A percentile compares a stretch with the other conserved stretches of the same genome.
Conservation (phyloP, 2,329 filamentous ascomycete genomes). For the Lojkania enalia region DNA sequence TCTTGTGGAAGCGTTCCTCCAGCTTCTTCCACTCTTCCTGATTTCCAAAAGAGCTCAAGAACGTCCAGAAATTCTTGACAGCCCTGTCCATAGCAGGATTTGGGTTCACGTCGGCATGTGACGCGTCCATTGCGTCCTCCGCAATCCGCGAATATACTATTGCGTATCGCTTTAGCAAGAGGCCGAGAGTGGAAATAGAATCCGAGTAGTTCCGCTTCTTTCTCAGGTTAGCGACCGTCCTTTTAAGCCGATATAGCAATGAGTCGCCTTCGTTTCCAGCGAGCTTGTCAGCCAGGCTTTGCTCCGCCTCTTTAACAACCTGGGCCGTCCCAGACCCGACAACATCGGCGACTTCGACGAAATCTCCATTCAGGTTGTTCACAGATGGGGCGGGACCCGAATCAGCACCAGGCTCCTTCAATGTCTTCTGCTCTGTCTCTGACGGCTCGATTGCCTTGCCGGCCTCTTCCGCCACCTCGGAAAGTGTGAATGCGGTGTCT, state of each 20-base stretch:
- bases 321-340: conserved; percentile 51
- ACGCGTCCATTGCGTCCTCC: conserved; percentile 66
- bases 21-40: conserved; percentile 74
- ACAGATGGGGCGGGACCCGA: conserved; percentile 57
- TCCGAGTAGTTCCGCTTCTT: conserved; percentile 81
- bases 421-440: conserved; percentile 58
- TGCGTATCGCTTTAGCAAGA: conserved; percentile 78
- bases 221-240: conserved; percentile 72
- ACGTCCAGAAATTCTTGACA: conserved; percentile 76
- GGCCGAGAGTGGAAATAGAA: conserved; percentile 77
- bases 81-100: conserved; percentile 77
- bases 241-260: conserved; percentile 74
- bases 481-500: conserved; percentile 80
- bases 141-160: conserved; percentile 74
- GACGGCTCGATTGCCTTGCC: conserved; percentile 75
- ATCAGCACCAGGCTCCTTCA: conserved; percentile 58
- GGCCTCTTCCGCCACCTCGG: conserved; percentile 72
- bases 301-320: conserved; percentile 61
- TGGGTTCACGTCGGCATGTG: conserved; percentile 70
- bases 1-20: conserved; percentile 67
- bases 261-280: conserved; percentile 72
- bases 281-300: conserved; percentile 75
- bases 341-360: conserved; percentile 50
- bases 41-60: conserved; percentile 80
- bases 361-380: conserved; percentile 62